phyloP scores from a whole-genome alignment of 2,329 filamentous ascomycete genomes.

The Sclerotinia borealis region DNA sequence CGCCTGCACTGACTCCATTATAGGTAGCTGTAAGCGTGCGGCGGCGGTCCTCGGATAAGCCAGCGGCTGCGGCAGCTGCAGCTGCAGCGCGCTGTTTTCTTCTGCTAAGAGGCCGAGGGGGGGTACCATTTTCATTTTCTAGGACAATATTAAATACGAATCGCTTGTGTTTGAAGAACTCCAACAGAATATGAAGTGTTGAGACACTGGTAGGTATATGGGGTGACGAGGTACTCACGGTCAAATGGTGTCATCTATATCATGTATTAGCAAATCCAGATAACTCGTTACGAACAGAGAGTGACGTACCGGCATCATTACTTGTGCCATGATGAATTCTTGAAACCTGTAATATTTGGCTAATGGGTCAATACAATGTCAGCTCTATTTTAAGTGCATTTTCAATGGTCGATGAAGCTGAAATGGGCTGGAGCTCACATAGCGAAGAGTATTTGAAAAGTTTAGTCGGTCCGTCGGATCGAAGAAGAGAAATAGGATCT shows the following conservation, averaged over 20 bases:
- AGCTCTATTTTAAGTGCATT: not conserved
- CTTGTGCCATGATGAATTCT: not conserved
- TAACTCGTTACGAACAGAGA: not conserved
- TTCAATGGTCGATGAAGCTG: not conserved
- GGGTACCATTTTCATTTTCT: not conserved
- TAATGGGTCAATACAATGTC: not conserved
- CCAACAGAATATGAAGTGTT: not conserved
- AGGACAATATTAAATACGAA: not conserved
- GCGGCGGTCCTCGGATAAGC: not conserved
- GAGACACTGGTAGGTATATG: not conserved
- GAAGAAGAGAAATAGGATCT: not conserved
- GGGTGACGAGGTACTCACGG: not conserved
- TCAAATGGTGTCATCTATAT: not conserved
- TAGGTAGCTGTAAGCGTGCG: not conserved
- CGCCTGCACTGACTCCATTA: not conserved
- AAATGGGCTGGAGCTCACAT: not conserved
- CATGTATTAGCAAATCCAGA: not conserved
- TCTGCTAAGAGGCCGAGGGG: not conserved
- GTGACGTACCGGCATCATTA: conserved; percentile 2
- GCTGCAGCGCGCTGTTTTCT: not conserved
- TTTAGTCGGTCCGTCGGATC: not conserved
- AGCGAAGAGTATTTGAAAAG: not conserved
- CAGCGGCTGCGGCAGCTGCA: not conserved
- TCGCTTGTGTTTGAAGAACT: not conserved
- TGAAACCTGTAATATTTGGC: not conserved